Evolutionary conservation across 495 filamentous ascomycete genomes (phyloP), one percentile per base, ranked within the genome.

Genomic region (Massariosphaeria phaeospora): DNA sequence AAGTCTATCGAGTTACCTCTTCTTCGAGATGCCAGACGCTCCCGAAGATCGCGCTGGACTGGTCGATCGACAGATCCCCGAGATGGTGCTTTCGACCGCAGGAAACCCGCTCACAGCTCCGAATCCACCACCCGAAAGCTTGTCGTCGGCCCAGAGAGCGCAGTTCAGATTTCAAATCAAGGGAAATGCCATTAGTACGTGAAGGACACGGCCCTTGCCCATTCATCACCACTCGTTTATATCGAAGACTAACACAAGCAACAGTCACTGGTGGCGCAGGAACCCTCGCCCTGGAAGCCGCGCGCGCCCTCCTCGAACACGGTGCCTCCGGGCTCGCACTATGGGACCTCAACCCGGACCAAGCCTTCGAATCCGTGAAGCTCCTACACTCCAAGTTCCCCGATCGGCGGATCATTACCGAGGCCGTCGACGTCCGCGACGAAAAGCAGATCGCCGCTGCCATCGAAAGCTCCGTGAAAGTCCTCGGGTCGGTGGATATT

Each of bases 221-320:
- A 27, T n/a, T 8, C 25, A 27, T 21, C 17, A 10, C n/a, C 49
- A 18, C 21, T 1, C 24, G n/a, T 2, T 24, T 2, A 21, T 26
- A 42, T 13, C 33, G 24, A 0, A 13, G n/a, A 27, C 59, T 58
- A 46, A 59, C 51, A 20, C 15, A 18, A 0, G 13, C 15, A 8
- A 18, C 40, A 69, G 78, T 89, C 24, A 86, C 85, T 21, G 85
- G 85, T 17, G 84, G 85, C 40, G 76, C 82, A 26, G 84, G 85
- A 1, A 80, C 75, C n/a, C 73, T 89, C 7, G 85, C 78, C 3
- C 74, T 84, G 2, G 70, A 73, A 3, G 72, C 76, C 9, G 75
- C 76, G 2, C 73, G 75, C 3, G 84, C 84, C 4, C 75, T 89
- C 13, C 80, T 88, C n/a, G 85, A 89, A 63, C 84, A 88, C 58